Base-by-base conservation (phyloP, 2,329 filamentous ascomycete genomes). In the Trichoderma aggressivum region DNA sequence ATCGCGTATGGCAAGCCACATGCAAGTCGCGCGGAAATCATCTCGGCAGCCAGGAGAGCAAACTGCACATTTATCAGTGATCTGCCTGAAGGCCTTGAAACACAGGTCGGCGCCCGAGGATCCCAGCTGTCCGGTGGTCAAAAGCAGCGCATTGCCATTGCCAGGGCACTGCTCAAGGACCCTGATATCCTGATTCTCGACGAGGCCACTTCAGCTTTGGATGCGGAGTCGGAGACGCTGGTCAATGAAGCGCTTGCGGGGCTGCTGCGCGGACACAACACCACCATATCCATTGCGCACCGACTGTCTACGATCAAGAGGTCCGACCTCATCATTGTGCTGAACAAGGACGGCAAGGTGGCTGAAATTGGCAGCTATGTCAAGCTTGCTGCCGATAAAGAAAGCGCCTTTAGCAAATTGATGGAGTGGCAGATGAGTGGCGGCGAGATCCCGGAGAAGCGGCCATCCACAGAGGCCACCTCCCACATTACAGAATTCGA, bases 361-460 rank as follows among this genome's bases (percentile, higher is more conserved):
- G 96, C 95, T 3, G 95, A 99, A 80, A 92, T 92, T 74, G 96
- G 96, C 70, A 92, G 91, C 71, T 99, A 97, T 80, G 83, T 86
- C 28, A 88, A 94, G 74, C 87, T 99, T 26, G 92, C 91, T 66
- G 85, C 87, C 6, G 89, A 93, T 72, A 87, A 88, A 18, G 84
- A 91, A 11, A 97, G 95, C 66, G 94, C 94, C 2, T 99, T 99
- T 79, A 95, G 91, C 76, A 96, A 92, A 82, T 85, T 99, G 67
- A 99, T 99, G 96, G 95, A 98, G 82, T 98, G 94, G 94, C 96
- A 99, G 83, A 92, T 98, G 89, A 96, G 88, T 76, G 95, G 94
- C 14, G 92, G 92, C 10, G 94, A 97, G 70, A 78, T 85, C 10
- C 80, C 85, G 0, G 80, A 85, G 5, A 82, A 84, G 39, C 78